Evolutionary conservation across 441 rosid species (phyloP), one percentile per base, ranked within the genome.

Genomic region (Raphanus hybrid): DNA sequence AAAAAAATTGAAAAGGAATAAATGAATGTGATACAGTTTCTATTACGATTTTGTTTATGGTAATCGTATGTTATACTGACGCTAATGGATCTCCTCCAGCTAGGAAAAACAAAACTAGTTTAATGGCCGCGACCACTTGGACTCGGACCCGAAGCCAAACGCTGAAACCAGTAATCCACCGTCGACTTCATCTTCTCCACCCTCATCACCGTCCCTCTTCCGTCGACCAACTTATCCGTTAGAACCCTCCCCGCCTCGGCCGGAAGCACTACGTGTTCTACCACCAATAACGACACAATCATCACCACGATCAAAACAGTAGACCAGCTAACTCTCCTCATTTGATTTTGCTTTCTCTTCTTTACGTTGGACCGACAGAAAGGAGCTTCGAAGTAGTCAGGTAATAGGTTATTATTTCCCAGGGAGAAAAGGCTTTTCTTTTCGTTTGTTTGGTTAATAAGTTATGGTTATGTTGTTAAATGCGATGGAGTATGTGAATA

Each of bases 91-190:
- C 69, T 50, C 20, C 32, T 63, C 16, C 35, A 48, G 3, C 20
- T n/a, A 3, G 14, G 64, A 54, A 18, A 59, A 35, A 2, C 1
- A 45, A 52, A 12, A 23, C 7, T 16, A 61, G 2, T 12, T 7
- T 68, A 79, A 23, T 79, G 82, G 48, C 82, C 82, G 9, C 64
- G 78, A 45, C 82, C 82, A 64, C 78, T 70, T 43, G 75, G 58
- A 70, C 82, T 79, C 5, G 78, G 82, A 64, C 82, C 82, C 14
- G 82, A 74, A 7, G 75, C 71, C 58, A 79, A 35, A 15, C 82
- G 75, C 68, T 79, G 82, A 74, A 79, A 79, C 82, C 82, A 79
- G 2, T 67, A 74, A 74, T 57, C 72, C 57, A 74, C 72, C 75
- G 82, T 69, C 9, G 78, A 73, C 61, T 68, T 73, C 62, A 78